Base-by-base conservation (phyloP, 208 protist genomes). In the Vickermania spadyakhi region DNA sequence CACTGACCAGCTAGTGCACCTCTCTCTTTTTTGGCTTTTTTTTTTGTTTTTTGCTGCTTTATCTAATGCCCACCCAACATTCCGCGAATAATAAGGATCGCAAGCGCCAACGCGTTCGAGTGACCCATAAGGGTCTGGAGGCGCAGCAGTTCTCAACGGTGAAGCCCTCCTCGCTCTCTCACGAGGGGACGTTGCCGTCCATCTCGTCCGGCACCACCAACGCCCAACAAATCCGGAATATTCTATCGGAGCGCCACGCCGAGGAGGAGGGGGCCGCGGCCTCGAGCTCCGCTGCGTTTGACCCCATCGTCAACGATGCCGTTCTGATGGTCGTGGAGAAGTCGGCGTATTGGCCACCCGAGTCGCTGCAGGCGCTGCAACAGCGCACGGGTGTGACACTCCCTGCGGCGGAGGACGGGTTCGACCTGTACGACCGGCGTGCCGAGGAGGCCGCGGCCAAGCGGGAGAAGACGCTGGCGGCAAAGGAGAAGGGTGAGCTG, bases 91-190 rank as follows among this genome's bases (percentile, higher is more conserved):
- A 64, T 11, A 64, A 70, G 53, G 66, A 56, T 25, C 69, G 69
- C 56, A 79, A 75, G 76, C 70, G 72, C 55, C 81, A 87, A 71
- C 79, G 86, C 7, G 72, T 87, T 53, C 86, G 81, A 1, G 53
- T 84, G 49, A 93, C 86, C 0, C 87, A 93, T 70, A 89, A 88
- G 68, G 70, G 81, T 2, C 58, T 77, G 25, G 86, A 93, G 73
- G 70, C 76, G 28, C 79, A 68, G 4, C 82, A 81, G 53, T 93
- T 93, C 66, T 88, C 81, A 7, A 88, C 75, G 2, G 77, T 89
- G 5, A 68, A 73, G 59, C n/a, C n/a, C n/a, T n/a, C n/a, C n/a
- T n/a, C n/a, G n/a, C n/a, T n/a, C n/a, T n/a, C n/a, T n/a, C n/a
- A n/a, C n/a, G n/a, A n/a, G n/a, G n/a, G n/a, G n/a, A n/a, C n/a